Conservation (phyloP, 2,329 filamentous ascomycete species). For the Lecanicillium sp. region DNA sequence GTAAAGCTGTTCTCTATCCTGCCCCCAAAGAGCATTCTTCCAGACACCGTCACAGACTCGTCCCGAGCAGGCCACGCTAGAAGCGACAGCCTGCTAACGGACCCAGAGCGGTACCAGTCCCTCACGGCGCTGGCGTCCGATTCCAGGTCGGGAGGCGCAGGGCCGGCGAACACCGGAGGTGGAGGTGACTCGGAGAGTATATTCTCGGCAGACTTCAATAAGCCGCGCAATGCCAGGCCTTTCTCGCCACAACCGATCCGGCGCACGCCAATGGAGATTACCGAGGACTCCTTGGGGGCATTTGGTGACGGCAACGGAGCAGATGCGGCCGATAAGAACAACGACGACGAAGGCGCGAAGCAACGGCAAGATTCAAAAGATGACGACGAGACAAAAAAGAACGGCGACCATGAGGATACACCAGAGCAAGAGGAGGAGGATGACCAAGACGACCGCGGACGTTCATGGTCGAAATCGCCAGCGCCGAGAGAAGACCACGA, state of each 20-base stretch:
- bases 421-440: conserved; percentile 15
- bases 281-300: conserved; percentile 32
- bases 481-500: not conserved
- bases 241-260: conserved; percentile 54
- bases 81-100: conserved; percentile 50
- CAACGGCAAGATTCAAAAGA: conserved; percentile 13
- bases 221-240: conserved; percentile 47
- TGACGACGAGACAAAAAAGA: conserved; percentile 13
- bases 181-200: conserved; percentile 43
- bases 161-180: not conserved
- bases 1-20: conserved; percentile 58
- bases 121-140: conserved; percentile 41
- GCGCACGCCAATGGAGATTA: conserved; percentile 35
- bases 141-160: too few relatives aligned
- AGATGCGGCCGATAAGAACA: too few relatives aligned
- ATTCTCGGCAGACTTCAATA: conserved; percentile 48
- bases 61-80: conserved; percentile 35
- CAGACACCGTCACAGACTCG: conserved; percentile 40
- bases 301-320: conserved; percentile 1
- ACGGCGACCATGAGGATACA: conserved; percentile 13
- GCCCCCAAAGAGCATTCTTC: conserved; percentile 57
- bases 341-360: conserved; percentile 17
- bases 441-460: conserved; percentile 14
- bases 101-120: conserved; percentile 51
- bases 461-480: conserved; percentile 7